Conservation (phyloP, 2,329 filamentous ascomycete species). For the Mollisiaceae sp. region DNA sequence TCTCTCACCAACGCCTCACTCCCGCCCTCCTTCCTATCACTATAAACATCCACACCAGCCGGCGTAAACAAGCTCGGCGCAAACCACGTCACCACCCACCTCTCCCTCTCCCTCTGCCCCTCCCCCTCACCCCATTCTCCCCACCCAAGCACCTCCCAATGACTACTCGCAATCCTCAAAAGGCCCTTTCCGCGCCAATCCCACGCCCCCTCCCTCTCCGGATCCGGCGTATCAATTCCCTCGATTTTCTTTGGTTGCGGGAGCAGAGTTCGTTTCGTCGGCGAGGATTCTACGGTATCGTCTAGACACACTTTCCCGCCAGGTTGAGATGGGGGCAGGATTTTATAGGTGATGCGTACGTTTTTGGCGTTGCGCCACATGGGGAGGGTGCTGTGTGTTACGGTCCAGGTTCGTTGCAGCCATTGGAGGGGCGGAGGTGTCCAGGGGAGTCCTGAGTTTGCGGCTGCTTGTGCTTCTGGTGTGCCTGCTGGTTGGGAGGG, state of each 20-base stretch:
- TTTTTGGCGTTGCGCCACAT: slow-evolving; percentile 86
- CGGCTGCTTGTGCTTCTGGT: not conserved
- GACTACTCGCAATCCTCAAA: slow-evolving; percentile 72
- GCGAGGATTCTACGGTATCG: slow-evolving; percentile 73
- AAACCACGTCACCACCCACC: slow-evolving; percentile 86
- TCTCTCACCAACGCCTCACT: slow-evolving; percentile 58
- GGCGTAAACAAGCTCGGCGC: slow-evolving; percentile 82
- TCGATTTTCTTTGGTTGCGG: slow-evolving; percentile 62
- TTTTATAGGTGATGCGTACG: slow-evolving; percentile 77
- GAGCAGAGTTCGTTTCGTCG: slow-evolving; percentile 49
- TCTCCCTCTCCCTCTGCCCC: slow-evolving; percentile 48
- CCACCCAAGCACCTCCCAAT: slow-evolving; percentile 84
- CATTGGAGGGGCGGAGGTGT: slow-evolving; percentile 57
- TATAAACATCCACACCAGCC: slow-evolving; percentile 81
- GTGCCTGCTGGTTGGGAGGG: too few species aligned
- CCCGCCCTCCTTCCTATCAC: slow-evolving; percentile 64
- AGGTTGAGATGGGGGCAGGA: slow-evolving; percentile 45
- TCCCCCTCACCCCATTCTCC: slow-evolving; percentile 49
- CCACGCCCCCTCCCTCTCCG: slow-evolving; percentile 56
- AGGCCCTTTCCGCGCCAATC: slow-evolving; percentile 80
- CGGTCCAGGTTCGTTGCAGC: slow-evolving; percentile 71
- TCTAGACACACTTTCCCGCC: slow-evolving; percentile 52
- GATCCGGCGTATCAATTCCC: slow-evolving; percentile 64
- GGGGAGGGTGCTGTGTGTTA: slow-evolving; percentile 75
- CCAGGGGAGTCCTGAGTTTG: not conserved